Base-by-base conservation (phyloP, 495 filamentous ascomycete genomes). In the Penicillium simplicissimum region DNA sequence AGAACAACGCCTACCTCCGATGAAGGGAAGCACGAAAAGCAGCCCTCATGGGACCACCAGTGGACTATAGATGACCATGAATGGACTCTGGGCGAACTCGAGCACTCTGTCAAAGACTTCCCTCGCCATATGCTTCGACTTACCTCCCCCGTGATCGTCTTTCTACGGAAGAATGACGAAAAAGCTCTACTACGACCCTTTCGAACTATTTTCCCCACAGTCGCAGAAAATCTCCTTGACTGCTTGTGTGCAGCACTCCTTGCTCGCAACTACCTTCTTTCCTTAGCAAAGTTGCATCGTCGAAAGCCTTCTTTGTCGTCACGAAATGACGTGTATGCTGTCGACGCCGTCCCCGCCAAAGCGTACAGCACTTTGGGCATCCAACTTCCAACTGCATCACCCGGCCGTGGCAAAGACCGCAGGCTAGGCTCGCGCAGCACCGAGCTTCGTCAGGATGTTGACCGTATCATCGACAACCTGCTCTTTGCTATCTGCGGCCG, bases 211-310 rank as follows among this genome's bases (percentile, higher is more conserved):
- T 90, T 89, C 56, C 83, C 84, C 0, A 58, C 76, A 8, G 82
- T 79, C 23, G 74, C 82, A 6, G 80, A 86, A 53, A 80, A 78
- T 56, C 69, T 86, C 5, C 81, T 86, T 33, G 83, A 87, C 49
- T 79, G 84, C 6, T 79, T 90, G n/a, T 89, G 87, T 58, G 86
- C 86, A 1, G 81, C 86, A 40, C 64, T 90, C 21, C 76, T 89
- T 19, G 86, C 84, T 0, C 84, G 83, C 57, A 88, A 88, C 62
- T 87, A 87, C 67, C 69, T 88, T 31, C 71, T 78, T 58, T 79
- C 76, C 0, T 59, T 79, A 33, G 66, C 73, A 31, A 65, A 63
- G 0, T 54, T 63, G 21, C 65, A 75, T 33, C 69, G 74, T 14
- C 67, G 63, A 23, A 72, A 60, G 67, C 65, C 51, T 45, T 62